Percentiles rank a stretch among this genome's conserved stretches.
Evolutionary conservation across 331 rosid species (phyloP).

Genomic region (Rosa hybrid): DNA sequence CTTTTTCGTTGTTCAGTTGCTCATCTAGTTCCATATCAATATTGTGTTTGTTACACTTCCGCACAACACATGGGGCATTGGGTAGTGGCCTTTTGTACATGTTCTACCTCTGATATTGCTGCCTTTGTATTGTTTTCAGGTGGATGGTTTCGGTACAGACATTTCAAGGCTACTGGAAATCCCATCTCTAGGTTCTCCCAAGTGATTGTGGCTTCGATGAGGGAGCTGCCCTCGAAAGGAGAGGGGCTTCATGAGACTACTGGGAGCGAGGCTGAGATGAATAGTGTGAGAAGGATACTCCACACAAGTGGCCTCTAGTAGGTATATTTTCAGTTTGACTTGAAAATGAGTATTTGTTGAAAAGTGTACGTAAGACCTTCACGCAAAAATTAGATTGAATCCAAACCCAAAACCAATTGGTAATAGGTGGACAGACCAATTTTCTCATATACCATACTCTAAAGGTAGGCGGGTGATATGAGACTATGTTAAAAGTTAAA

Average conservation of each 20-base stretch:
- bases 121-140: constrained; percentile 40
- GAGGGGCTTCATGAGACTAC: constrained; percentile 44
- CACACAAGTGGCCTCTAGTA: constrained; percentile 60
- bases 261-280: constrained; percentile 31
- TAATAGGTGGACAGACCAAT: no score
- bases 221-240: constrained; percentile 38
- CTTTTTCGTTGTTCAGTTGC: no score
- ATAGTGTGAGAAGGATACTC: constrained; percentile 39
- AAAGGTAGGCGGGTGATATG: no score
- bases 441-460: no score
- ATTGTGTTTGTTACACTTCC: no score
- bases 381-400: no score
- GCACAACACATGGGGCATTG: constrained; percentile 61
- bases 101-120: constrained; percentile 31
- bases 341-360: background rate
- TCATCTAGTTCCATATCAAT: no score
- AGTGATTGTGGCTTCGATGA: constrained; percentile 52
- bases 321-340: constrained; percentile 11
- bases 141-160: constrained; percentile 48
- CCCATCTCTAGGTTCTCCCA: constrained; percentile 55
- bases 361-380: no score
- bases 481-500: no score
- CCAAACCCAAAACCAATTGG: no score
- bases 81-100: constrained; percentile 54
- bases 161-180: constrained; percentile 53